phyloP scores from a whole-genome alignment of 768 basidiomycete species.

The Boletellus ananiceps region DNA sequence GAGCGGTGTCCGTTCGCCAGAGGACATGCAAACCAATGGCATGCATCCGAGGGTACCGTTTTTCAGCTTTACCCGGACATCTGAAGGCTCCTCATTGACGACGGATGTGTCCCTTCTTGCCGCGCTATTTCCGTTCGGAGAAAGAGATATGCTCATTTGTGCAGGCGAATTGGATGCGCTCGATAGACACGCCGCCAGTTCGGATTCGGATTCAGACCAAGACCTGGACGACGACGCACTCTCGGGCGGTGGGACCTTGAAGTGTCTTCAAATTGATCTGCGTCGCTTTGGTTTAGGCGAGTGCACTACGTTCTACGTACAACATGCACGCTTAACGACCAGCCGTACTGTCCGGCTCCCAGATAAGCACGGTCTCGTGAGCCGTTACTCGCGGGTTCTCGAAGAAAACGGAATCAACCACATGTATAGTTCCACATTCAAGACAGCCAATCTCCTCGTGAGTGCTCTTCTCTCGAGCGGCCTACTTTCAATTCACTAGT shows the following conservation, averaged over 20 bases:
- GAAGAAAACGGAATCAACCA: constrained; percentile 74
- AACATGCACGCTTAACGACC: constrained; percentile 1
- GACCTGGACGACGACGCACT: constrained; percentile 34
- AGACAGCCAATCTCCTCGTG: constrained; percentile 76
- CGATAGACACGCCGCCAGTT: constrained; percentile 34
- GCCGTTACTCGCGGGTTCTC: constrained; percentile 68
- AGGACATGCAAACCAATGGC: constrained; percentile 12
- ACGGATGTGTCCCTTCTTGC: constrained; percentile 66
- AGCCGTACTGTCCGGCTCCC: constrained; percentile 3
- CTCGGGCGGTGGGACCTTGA: constrained; percentile 41
- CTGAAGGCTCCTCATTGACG: constrained; percentile 73
- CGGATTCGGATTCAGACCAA: constrained; percentile 36
- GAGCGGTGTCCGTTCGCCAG: constrained; percentile 8
- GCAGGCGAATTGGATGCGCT: constrained; percentile 62
- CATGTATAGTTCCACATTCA: constrained; percentile 82
- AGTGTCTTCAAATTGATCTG: constrained; percentile 74
- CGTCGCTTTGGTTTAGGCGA: constrained; percentile 65
- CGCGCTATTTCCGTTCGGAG: constrained; percentile 62
- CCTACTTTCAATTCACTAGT: background rate
- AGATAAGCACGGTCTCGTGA: constrained; percentile 80
- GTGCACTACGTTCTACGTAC: constrained; percentile 15
- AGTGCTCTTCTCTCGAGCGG: constrained; percentile 5
- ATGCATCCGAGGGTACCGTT: constrained; percentile 49
- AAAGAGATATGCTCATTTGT: constrained; percentile 72
- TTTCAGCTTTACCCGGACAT: constrained; percentile 74